Base-by-base conservation (phyloP, 1,139 yeast genomes). In the Martiniozyma asiatica region DNA sequence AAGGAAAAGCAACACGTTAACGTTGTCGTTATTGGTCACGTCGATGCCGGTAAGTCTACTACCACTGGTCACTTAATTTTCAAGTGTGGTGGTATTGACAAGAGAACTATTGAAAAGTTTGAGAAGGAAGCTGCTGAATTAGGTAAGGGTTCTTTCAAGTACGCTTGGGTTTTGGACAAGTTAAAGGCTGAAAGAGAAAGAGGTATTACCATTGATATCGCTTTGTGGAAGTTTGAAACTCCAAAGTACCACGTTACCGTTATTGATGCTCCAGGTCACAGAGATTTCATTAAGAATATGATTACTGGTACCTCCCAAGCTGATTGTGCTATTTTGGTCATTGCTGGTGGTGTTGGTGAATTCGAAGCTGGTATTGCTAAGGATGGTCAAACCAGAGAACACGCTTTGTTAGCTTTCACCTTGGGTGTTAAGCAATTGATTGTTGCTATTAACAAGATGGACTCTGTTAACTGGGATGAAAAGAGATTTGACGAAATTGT, bases 21-120 rank as follows among this genome's bases (percentile, higher is more conserved):
- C 94, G 89, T 87, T 70, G 97, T 87, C 68, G 97, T 87, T 64
- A 87, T 87, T 66, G 97, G 97, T 68, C 97, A 85, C 92, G 95
- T 84, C 94, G 95, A 84, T 72, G 84, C 95, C 54, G 94, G 94
- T 73, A 84, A 84, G 71, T 84, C 94, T 50, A 84, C 95, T 62
- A 82, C 94, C 67, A 85, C 96, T 63, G 96, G 95, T 68, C 95
- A 85, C 78, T 81, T 87, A 72, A 87, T 87, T 63, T 87, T 66
- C 94, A 87, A 87, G 92, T 77, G 75, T 59, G 76, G 76, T 65
- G 76, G 66, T 59, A 51, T 50, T 39, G 56, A 84, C 73, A 84
- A 85, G 82, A 81, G 95, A 77, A 85, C 95, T 63, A 85, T 85
- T 61, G 95, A 85, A 73, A 84, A 84, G 81, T 84, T 84, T 71